Percentiles rank a stretch among this genome's conserved stretches.
Evolutionary conservation across 2,329 filamentous ascomycete genomes (phyloP).

Genomic region (Eutypella sp.): DNA sequence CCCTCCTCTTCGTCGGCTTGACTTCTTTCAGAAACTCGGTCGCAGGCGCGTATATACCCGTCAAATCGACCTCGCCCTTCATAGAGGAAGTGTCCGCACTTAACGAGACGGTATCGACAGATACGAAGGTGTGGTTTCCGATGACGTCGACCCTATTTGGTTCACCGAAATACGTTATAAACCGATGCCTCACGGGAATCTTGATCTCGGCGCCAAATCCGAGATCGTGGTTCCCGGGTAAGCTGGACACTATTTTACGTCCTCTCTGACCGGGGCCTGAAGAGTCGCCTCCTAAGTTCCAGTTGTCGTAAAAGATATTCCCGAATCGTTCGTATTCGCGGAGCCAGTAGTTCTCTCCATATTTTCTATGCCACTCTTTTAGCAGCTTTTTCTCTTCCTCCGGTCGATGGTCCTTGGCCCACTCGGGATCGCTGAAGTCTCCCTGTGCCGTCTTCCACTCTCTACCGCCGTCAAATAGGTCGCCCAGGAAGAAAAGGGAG

Average conservation of each 20-base stretch:
- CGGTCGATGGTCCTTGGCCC: slow-evolving; percentile 48
- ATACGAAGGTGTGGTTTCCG: slow-evolving; percentile 93
- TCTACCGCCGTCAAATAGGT: slow-evolving; percentile 90
- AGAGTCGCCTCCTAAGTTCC: slow-evolving; percentile 51
- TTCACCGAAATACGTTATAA: slow-evolving; percentile 83
- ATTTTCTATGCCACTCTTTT: slow-evolving; percentile 66
- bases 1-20: slow-evolving; percentile 59
- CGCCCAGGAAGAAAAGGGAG: slow-evolving; percentile 84
- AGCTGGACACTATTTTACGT: slow-evolving; percentile 72
- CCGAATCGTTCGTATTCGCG: slow-evolving; percentile 81
- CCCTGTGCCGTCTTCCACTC: slow-evolving; percentile 79
- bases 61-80: slow-evolving; percentile 46
- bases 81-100: slow-evolving; percentile 61
- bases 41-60: slow-evolving; percentile 68
- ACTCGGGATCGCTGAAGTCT: slow-evolving; percentile 53
- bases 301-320: slow-evolving; percentile 74
- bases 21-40: slow-evolving; percentile 70
- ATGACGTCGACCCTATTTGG: slow-evolving; percentile 87
- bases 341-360: slow-evolving; percentile 80
- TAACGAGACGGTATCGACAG: slow-evolving; percentile 81
- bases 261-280: slow-evolving; percentile 58
- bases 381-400: slow-evolving; percentile 49
- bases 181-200: slow-evolving; percentile 72
- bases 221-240: slow-evolving; percentile 93
- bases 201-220: slow-evolving; percentile 87